A percentile compares a stretch with the other conserved stretches of the same genome.
These are phyloP conservation scores for Mycena kentingensis DNA, from an alignment of 768 basidiomycete species.

Conservation along the genomic window DNA sequence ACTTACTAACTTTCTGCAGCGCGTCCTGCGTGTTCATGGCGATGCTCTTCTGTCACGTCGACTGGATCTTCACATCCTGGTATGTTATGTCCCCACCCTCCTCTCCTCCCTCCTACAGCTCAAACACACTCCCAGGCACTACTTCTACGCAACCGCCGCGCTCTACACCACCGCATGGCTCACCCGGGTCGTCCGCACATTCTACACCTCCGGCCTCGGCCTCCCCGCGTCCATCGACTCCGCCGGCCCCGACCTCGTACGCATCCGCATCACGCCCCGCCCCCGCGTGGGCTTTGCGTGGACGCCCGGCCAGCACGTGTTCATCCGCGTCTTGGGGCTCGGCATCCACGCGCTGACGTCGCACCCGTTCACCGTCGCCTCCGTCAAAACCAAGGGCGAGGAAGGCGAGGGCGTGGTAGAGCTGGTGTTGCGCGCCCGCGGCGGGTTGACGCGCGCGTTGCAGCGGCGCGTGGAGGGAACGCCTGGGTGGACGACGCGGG, in stretches of 20 bases:
- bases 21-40: conserved; percentile 35
- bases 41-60: conserved; percentile 36
- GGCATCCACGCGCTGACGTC: conserved; percentile 30
- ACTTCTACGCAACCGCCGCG: conserved; percentile 34
- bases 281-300: conserved; percentile 30
- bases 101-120: neutral
- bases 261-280: conserved; percentile 19
- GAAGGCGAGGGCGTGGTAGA: conserved; percentile 19
- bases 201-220: conserved; percentile 25
- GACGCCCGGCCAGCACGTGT: conserved; percentile 35
- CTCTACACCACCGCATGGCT: conserved; percentile 33
- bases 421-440: conserved; percentile 30
- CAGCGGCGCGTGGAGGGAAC: conserved; percentile 14
- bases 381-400: conserved; percentile 16
- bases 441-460: conserved; percentile 31
- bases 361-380: conserved; percentile 38
- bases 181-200: conserved; percentile 28
- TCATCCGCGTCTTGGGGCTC: conserved; percentile 24
- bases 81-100: neutral
- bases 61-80: conserved; percentile 33
- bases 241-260: conserved; percentile 28
- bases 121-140: conserved; percentile 24
- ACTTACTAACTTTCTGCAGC: conserved; percentile 11
- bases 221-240: conserved; percentile 27
- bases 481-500: conserved; percentile 21